phyloP scores from a whole-genome alignment of 257 asterid species.

The Mentha longifolia region DNA sequence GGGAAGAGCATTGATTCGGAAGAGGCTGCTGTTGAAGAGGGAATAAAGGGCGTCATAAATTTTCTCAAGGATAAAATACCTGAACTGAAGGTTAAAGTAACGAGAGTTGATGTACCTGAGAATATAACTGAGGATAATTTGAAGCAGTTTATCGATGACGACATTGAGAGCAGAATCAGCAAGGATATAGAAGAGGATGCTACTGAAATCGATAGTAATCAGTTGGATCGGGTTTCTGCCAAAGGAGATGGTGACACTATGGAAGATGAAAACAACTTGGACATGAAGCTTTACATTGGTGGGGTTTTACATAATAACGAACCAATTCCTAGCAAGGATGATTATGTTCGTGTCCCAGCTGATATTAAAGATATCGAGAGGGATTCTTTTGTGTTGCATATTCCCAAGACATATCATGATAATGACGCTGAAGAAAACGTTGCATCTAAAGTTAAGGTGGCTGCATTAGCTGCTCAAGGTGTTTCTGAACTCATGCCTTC shows the following conservation, averaged over 20 bases:
- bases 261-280: slow-evolving; percentile 65
- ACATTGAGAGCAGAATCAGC: slow-evolving; percentile 46
- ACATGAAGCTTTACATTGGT: slow-evolving; percentile 80
- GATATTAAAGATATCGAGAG: slow-evolving; percentile 67
- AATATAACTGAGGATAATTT: slow-evolving; percentile 61
- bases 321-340: slow-evolving; percentile 70
- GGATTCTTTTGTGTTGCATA: slow-evolving; percentile 86
- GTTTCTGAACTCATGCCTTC: slow-evolving; percentile 94
- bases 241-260: slow-evolving; percentile 51
- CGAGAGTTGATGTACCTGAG: slow-evolving; percentile 63
- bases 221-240: slow-evolving; percentile 55
- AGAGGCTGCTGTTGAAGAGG: slow-evolving; percentile 82
- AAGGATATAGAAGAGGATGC: slow-evolving; percentile 61
- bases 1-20: slow-evolving; percentile 70
- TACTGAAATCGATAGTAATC: slow-evolving; percentile 47
- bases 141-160: slow-evolving; percentile 71
- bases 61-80: slow-evolving; percentile 93
- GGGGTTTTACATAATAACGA: slow-evolving; percentile 88
- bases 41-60: slow-evolving; percentile 77
- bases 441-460: slow-evolving; percentile 56
- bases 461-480: slow-evolving; percentile 68
- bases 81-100: slow-evolving; percentile 77
- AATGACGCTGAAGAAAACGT: slow-evolving; percentile 52
- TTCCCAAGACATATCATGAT: slow-evolving; percentile 64
- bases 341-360: slow-evolving; percentile 79